Percentiles rank a stretch among this genome's conserved stretches.
Evolutionary conservation across 1,139 yeast genomes (phyloP).

Genomic region (Pichia sp.): DNA sequence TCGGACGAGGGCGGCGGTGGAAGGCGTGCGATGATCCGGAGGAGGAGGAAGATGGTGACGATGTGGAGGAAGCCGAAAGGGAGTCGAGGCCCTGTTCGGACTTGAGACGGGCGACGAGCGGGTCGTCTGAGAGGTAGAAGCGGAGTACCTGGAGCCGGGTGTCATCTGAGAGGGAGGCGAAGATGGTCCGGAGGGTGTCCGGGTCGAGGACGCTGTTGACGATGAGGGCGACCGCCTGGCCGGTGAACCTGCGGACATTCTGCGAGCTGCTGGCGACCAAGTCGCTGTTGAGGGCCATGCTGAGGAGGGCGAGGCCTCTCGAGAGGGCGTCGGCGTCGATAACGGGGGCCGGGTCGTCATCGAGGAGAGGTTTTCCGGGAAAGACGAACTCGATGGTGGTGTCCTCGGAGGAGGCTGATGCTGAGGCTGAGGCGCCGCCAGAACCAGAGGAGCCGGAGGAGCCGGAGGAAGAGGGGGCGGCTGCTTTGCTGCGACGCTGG

Average conservation of each 20-base stretch:
- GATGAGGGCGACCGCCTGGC: conserved; percentile 18
- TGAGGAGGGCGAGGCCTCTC: conserved; percentile 18
- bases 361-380: not conserved
- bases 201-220: conserved; percentile 15
- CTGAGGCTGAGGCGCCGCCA: too few relatives aligned
- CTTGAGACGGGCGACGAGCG: not conserved
- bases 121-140: not conserved
- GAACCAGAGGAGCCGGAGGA: not conserved
- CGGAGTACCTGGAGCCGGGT: not conserved
- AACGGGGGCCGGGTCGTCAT: not conserved
- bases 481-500: conserved; percentile 8
- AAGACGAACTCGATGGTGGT: conserved; percentile 6
- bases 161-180: not conserved
- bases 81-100: not conserved
- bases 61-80: not conserved
- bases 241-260: conserved; percentile 17
- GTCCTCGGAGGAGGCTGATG: not conserved
- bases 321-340: conserved; percentile 3
- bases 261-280: conserved; percentile 10
- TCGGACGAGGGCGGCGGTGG: not conserved
- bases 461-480: not conserved
- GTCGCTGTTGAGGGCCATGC: conserved; percentile 21
- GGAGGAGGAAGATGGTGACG: not conserved
- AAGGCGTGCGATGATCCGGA: not conserved
- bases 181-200: not conserved